Evolutionary conservation across 306 rosid species (phyloP), one percentile per base, ranked within the genome.

Genomic region (Cucumis hystrix): DNA sequence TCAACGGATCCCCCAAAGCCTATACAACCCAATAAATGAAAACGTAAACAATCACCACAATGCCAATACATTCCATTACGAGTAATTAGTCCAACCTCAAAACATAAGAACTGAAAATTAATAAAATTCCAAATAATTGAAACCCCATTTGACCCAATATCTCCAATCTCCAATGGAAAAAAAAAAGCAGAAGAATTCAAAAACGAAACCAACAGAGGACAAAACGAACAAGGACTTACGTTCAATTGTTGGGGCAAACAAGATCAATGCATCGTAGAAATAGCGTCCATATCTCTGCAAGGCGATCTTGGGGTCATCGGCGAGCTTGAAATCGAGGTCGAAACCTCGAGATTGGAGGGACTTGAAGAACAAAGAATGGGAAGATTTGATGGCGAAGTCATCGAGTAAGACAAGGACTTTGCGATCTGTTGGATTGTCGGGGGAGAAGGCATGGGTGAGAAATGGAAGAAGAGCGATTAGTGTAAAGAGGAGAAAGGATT

Each of bases 1-100:
- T 95, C 97, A 69, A 95, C 64, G 62, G 99, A 89, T 73, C 97
- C 99, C 78, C 97, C 99, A 77, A 95, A 88, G 66, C 99, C 99
- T 95, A 79, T n/a, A 84, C 11, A 17, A 33, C 59, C 51, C 21
- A 47, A 64, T 20, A 71, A 66, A 49, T 11, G 79, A 20, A 47
- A 70, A 28, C 5, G 12, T 11, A 51, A 59, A n/a, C 23, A 41
- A 40, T 18, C 0, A 41, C 6, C 74, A 12, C 11, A 45, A 23
- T 8, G 17, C 17, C 21, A 7, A 23, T 28, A 8, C 77, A 28
- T 9, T 6, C 62, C 61, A 72, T 72, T 52, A 23, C 21, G 62
- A 51, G 3, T 52, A 73, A 73, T 73, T 73, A 28, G 15, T 2
- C 5, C 23, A 14, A 71, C 43, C 7, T 14, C 40, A 13, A 52